These are phyloP conservation scores for Tetracladium maxilliforme DNA, from an alignment of 2,329 filamentous ascomycete species.

Conservation along the genomic window DNA sequence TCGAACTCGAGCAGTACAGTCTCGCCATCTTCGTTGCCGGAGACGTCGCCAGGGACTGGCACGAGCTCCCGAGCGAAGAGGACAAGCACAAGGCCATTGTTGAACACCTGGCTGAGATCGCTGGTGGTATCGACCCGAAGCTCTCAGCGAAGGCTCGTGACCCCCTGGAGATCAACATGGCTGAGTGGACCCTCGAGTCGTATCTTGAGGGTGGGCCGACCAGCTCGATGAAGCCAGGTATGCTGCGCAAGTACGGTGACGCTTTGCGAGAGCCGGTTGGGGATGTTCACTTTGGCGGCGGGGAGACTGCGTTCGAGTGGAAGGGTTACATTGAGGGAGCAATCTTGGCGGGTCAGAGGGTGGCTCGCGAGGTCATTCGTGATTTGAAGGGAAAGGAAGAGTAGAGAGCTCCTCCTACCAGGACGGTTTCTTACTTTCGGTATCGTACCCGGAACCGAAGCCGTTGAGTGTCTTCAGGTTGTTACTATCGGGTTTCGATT, in stretches of 20 bases:
- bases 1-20: conserved; percentile 12
- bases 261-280: conserved; percentile 18
- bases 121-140: conserved; percentile 4
- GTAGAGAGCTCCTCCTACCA: too few species aligned
- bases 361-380: conserved; percentile 25
- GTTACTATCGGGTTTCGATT: too few species aligned
- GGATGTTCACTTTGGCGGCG: conserved; percentile 36
- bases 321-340: conserved; percentile 46
- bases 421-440: too few species aligned
- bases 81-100: conserved; percentile 7
- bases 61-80: conserved; percentile 7
- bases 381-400: too few species aligned
- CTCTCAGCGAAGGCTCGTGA: conserved; percentile 2
- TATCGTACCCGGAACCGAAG: too few species aligned
- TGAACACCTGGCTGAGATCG: conserved; percentile 7
- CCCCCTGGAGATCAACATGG: conserved; percentile 11
- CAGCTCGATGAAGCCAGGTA: conserved; percentile 19
- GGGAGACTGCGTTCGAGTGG: conserved; percentile 35
- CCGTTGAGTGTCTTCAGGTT: too few species aligned
- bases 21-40: conserved; percentile 26
- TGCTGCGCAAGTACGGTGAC: conserved; percentile 17
- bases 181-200: conserved; percentile 8
- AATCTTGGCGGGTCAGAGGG: conserved; percentile 30
- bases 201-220: conserved; percentile 22
- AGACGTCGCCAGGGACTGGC: conserved; percentile 17